These are phyloP conservation scores for Geotrichum fermentans DNA, from an alignment of 1,139 yeast species.

Conservation along the genomic window DNA sequence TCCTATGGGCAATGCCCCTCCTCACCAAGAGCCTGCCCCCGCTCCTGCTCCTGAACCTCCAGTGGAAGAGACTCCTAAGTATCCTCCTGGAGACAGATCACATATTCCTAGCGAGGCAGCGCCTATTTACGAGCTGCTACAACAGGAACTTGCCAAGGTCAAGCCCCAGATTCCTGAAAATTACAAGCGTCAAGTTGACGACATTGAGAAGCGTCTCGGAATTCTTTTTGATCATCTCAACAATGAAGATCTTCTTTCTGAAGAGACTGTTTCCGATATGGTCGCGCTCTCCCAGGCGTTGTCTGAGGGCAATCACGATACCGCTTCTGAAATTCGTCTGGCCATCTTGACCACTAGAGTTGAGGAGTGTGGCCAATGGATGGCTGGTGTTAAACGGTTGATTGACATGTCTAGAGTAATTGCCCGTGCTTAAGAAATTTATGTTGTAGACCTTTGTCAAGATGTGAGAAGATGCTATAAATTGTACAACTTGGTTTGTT, in stretches of 20 bases:
- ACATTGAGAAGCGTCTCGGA: slow-evolving; percentile 75
- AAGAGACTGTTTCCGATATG: slow-evolving; percentile 53
- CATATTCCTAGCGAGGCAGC: slow-evolving; percentile 58
- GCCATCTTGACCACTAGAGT: slow-evolving; percentile 63
- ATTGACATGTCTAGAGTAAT: slow-evolving; percentile 57
- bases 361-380: slow-evolving; percentile 86
- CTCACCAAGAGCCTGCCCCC: slow-evolving; percentile 29
- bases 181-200: slow-evolving; percentile 67
- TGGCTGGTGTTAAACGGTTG: slow-evolving; percentile 84
- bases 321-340: slow-evolving; percentile 50
- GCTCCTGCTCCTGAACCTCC: slow-evolving; percentile 32
- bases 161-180: slow-evolving; percentile 74
- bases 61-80: slow-evolving; percentile 40
- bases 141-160: slow-evolving; percentile 52
- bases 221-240: slow-evolving; percentile 77
- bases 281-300: slow-evolving; percentile 50
- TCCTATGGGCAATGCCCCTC: slow-evolving; percentile 22
- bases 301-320: slow-evolving; percentile 49
- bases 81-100: slow-evolving; percentile 66
- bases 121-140: slow-evolving; percentile 57
- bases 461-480: neutral
- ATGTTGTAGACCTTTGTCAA: too few relatives aligned
- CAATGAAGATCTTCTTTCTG: slow-evolving; percentile 61
- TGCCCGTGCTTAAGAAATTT: slow-evolving; percentile 6
- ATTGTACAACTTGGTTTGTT: neutral